Conservation (phyloP, 768 basidiomycete species). For the Hirschioporus abietinus region DNA sequence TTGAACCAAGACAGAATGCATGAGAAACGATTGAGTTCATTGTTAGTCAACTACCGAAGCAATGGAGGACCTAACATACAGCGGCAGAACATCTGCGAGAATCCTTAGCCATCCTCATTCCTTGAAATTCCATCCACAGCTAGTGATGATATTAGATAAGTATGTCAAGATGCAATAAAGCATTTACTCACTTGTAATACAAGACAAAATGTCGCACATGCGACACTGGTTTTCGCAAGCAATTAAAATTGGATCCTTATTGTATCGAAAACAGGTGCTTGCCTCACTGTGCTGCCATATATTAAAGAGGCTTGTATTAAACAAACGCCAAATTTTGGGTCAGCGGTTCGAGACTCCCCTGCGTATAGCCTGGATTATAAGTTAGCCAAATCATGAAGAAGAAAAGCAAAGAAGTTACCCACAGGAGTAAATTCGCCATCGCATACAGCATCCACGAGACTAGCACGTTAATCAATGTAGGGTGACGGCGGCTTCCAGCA, state of each 20-base stretch:
- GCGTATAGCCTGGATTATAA: neutral
- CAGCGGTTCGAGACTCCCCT: neutral
- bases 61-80: neutral
- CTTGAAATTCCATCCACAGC: neutral
- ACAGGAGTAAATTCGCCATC: neutral
- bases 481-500: neutral
- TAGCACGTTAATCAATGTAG: neutral
- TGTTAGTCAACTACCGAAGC: neutral
- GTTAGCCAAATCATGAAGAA: neutral
- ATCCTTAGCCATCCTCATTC: neutral
- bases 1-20: neutral
- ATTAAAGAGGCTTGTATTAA: neutral
- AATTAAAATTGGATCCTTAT: neutral
- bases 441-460: neutral
- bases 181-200: neutral
- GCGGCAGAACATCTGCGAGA: neutral
- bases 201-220: neutral
- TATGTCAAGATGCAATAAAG: neutral
- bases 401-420: neutral
- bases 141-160: neutral
- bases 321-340: neutral
- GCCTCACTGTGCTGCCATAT: neutral
- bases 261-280: neutral
- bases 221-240: neutral
- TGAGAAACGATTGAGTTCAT: neutral